phyloP scores from a whole-genome alignment of 805 yeast species.

The Diddensiella santjacobensis region DNA sequence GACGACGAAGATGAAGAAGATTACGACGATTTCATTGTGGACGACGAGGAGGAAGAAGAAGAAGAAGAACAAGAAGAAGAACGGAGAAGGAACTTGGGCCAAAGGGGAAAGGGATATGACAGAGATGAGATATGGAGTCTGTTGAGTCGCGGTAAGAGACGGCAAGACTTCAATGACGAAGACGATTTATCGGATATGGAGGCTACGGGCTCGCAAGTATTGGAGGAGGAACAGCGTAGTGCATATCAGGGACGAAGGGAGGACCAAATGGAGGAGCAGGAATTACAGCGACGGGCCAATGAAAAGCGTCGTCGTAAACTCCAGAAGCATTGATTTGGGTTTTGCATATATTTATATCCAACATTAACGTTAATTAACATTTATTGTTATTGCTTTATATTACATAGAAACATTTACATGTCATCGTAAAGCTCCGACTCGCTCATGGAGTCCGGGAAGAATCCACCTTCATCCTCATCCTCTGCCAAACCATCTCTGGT shows the following conservation, averaged over 20 bases:
- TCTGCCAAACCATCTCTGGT: no score
- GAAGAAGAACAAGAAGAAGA: no score
- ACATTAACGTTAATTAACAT: slow-evolving; percentile 1
- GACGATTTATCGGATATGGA: slow-evolving; percentile 69
- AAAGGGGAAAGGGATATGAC: slow-evolving; percentile 49
- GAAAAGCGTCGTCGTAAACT: slow-evolving; percentile 20
- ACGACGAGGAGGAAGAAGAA: slow-evolving; percentile 53
- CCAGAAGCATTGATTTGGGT: neutral
- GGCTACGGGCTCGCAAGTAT: slow-evolving; percentile 85
- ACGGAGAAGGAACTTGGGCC: no score
- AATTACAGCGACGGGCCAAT: slow-evolving; percentile 19
- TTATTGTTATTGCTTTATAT: neutral
- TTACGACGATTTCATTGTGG: slow-evolving; percentile 39
- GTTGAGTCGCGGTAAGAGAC: slow-evolving; percentile 61
- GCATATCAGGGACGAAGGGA: slow-evolving; percentile 66
- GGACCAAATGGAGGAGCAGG: slow-evolving; percentile 61
- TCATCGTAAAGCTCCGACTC: slow-evolving; percentile 22
- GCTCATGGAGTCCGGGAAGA: slow-evolving; percentile 26
- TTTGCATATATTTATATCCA: neutral
- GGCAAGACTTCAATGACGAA: slow-evolving; percentile 44
- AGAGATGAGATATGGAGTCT: slow-evolving; percentile 88
- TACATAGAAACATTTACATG: neutral
- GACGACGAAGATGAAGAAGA: slow-evolving; percentile 40
- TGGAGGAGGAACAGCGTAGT: slow-evolving; percentile 76
- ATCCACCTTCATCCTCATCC: slow-evolving; percentile 13